Percentiles rank a stretch among this genome's conserved stretches.
Evolutionary conservation across 257 asterid species (phyloP).

Genomic region (Nicotiana noctiflora): DNA sequence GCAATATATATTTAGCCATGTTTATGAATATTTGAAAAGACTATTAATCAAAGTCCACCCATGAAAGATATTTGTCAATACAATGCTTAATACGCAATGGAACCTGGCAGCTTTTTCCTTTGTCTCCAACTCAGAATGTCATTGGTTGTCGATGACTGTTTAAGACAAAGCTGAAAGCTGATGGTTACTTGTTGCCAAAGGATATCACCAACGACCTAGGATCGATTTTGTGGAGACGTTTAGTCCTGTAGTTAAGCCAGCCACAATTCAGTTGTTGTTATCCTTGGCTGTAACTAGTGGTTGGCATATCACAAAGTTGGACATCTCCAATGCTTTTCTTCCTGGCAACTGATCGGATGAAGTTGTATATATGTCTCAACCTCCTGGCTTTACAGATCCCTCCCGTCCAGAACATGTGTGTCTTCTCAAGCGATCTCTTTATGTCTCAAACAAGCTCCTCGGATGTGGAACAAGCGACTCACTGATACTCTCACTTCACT

Average conservation of each 20-base stretch:
- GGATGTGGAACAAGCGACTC: neutral
- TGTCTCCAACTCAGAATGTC: neutral
- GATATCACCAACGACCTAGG: neutral
- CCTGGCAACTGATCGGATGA: neutral
- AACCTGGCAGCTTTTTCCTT: neutral
- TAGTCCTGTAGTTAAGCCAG: neutral
- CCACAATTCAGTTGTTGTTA: no score
- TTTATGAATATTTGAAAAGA: neutral
- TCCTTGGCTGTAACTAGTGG: neutral
- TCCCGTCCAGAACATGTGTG: neutral
- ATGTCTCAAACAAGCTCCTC: neutral
- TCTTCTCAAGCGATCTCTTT: neutral
- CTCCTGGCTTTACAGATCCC: neutral
- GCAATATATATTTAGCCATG: neutral
- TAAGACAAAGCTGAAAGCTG: neutral
- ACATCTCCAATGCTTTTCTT: neutral
- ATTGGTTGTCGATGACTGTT: neutral
- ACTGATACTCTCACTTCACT: neutral
- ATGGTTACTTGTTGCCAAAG: neutral
- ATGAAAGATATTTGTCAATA: no score
- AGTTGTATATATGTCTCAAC: neutral
- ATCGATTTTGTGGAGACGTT: neutral
- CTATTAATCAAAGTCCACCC: neutral
- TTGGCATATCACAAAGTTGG: neutral
- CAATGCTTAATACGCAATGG: neutral